phyloP scores from a whole-genome alignment of 140 eudicot genomes.

The Ambrosia hybrid region DNA sequence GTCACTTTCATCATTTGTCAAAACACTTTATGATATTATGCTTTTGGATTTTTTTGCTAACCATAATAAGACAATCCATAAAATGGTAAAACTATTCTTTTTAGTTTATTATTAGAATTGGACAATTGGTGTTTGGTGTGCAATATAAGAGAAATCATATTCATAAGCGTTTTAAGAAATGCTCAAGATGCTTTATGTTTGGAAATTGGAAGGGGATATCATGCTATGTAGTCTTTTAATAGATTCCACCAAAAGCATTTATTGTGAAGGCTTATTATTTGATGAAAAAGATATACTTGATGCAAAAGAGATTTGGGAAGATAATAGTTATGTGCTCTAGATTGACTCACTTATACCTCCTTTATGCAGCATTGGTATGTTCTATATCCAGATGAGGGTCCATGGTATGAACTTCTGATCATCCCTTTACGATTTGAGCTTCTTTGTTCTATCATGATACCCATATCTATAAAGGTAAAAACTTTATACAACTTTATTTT shows the following conservation, averaged over 20 bases:
- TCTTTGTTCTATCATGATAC: conserved; percentile 98
- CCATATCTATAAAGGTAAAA: conserved; percentile 88
- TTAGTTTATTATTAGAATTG: background rate
- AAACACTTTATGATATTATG: background rate
- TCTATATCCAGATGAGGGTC: conserved; percentile 79
- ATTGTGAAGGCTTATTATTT: background rate
- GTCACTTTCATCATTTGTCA: conserved; percentile 6
- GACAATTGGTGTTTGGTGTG: conserved; percentile 2
- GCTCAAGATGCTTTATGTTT: background rate
- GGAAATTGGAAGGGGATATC: background rate
- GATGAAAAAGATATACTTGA: background rate
- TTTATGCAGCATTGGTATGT: conserved; percentile 95
- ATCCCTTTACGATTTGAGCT: conserved; percentile 97
- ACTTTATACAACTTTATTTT: conserved; percentile 12
- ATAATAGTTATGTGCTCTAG: conserved; percentile 9
- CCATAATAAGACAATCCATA: background rate
- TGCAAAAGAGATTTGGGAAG: too few species aligned
- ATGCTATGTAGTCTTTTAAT: background rate
- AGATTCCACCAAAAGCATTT: conserved; percentile 7
- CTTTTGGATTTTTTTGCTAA: conserved; percentile 7
- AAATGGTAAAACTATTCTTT: conserved; percentile 5
- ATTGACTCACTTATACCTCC: conserved; percentile 16
- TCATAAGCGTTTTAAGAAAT: background rate
- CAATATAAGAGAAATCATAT: background rate
- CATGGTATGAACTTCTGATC: conserved; percentile 91